Evolutionary conservation across 192 early-diverging fungal genomes (phyloP).

Genomic region (Gryganskiella cystojenkinii): DNA sequence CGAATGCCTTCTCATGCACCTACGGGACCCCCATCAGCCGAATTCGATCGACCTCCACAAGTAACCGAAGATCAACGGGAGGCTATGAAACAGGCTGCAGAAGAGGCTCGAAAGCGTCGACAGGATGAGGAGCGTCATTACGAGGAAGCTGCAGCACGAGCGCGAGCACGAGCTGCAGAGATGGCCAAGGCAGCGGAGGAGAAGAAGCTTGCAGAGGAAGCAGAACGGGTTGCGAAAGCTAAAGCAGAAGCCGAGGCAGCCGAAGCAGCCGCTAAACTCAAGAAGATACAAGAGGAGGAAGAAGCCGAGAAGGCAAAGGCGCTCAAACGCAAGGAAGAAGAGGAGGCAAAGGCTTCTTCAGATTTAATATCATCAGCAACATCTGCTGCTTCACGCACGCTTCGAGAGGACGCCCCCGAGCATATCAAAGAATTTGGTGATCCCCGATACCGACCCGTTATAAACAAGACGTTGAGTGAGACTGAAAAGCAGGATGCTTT

Average conservation of each 20-base stretch:
- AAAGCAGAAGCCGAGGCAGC: slow-evolving; percentile 22
- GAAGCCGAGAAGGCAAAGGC: not conserved
- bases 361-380: not conserved
- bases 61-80: slow-evolving; percentile 37
- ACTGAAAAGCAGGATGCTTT: slow-evolving; percentile 14
- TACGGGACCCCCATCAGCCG: not conserved
- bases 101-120: slow-evolving; percentile 38
- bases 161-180: slow-evolving; percentile 29
- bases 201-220: slow-evolving; percentile 21
- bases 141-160: slow-evolving; percentile 32
- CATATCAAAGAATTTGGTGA: slow-evolving; percentile 9
- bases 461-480: not conserved
- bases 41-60: slow-evolving; percentile 18
- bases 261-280: not conserved
- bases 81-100: slow-evolving; percentile 41
- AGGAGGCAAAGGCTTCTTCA: not conserved
- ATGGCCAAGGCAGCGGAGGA: slow-evolving; percentile 21
- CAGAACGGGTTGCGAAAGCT: slow-evolving; percentile 19
- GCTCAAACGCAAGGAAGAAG: too few relatives aligned
- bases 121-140: slow-evolving; percentile 31
- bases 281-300: not conserved
- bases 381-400: not conserved
- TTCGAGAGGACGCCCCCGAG: not conserved
- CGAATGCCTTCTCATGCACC: slow-evolving; percentile 3
- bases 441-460: slow-evolving; percentile 1